Conservation (phyloP, 139 green algal genomes). For the Zygnema cylindricum region DNA sequence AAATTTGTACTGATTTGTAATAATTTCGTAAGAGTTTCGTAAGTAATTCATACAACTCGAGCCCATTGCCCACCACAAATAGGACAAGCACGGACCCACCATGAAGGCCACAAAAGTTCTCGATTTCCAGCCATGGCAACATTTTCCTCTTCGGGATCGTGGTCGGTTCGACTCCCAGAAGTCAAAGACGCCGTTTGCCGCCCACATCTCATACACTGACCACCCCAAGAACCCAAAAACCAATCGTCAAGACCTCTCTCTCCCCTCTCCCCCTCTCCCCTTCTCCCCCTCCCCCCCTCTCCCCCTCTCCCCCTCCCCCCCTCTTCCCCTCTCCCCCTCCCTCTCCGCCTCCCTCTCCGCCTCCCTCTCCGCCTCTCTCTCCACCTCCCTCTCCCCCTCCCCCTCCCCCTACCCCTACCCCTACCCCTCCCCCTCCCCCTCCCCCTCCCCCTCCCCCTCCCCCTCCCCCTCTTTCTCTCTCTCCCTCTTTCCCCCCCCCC, state of each 20-base stretch:
- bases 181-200: slow-evolving; percentile 37
- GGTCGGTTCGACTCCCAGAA: background rate
- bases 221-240: background rate
- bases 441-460: too few species aligned
- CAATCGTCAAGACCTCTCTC: background rate
- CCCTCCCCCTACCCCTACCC: too few species aligned
- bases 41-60: background rate
- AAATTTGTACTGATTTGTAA: too few species aligned
- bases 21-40: too few species aligned
- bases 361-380: background rate
- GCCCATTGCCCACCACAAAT: slow-evolving; percentile 44
- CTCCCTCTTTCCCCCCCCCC: too few species aligned
- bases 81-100: slow-evolving; percentile 22
- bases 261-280: background rate
- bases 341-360: background rate
- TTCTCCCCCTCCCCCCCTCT: background rate
- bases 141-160: background rate
- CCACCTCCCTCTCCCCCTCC: background rate
- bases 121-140: background rate
- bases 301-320: background rate
- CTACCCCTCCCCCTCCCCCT: background rate
- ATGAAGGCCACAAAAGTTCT: slow-evolving; percentile 27
- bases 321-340: background rate
- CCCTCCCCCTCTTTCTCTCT: background rate
- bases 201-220: slow-evolving; percentile 38